Evolutionary conservation across 106 monocot species (phyloP).

Genomic region (Ottelia alismoides): DNA sequence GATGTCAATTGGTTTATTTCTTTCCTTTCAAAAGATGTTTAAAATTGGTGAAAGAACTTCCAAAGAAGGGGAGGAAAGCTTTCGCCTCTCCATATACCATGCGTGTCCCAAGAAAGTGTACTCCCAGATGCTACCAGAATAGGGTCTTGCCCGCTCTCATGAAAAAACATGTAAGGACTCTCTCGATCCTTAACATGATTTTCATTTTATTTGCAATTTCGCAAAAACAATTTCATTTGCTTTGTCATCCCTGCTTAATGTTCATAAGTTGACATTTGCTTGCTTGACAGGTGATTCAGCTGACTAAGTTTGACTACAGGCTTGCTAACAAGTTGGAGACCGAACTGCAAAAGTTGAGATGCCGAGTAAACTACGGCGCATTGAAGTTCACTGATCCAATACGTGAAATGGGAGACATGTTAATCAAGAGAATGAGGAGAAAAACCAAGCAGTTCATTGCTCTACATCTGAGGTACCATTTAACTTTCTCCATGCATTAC

Average conservation of each 20-base stretch:
- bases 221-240: too few relatives aligned
- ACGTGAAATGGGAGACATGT: constrained; percentile 48
- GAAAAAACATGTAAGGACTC: constrained; percentile 67
- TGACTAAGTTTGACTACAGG: constrained; percentile 78
- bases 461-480: constrained; percentile 64
- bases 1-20: constrained; percentile 85
- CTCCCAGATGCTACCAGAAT: constrained; percentile 67
- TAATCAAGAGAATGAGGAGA: constrained; percentile 55
- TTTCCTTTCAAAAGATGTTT: constrained; percentile 72
- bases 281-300: constrained; percentile 46
- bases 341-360: constrained; percentile 71
- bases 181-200: too few relatives aligned
- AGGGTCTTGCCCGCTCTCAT: constrained; percentile 74
- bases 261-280: too few relatives aligned
- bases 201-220: too few relatives aligned
- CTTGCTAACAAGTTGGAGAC: constrained; percentile 64
- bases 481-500: too few relatives aligned
- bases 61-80: constrained; percentile 41
- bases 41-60: constrained; percentile 71
- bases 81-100: constrained; percentile 54
- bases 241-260: too few relatives aligned
- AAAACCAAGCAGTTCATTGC: constrained; percentile 70
- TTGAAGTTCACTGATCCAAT: constrained; percentile 60
- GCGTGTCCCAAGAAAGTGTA: constrained; percentile 91
- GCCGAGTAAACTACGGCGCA: constrained; percentile 74